phyloP scores from a whole-genome alignment of 768 basidiomycete genomes.

The Leccinum barrowsii region DNA sequence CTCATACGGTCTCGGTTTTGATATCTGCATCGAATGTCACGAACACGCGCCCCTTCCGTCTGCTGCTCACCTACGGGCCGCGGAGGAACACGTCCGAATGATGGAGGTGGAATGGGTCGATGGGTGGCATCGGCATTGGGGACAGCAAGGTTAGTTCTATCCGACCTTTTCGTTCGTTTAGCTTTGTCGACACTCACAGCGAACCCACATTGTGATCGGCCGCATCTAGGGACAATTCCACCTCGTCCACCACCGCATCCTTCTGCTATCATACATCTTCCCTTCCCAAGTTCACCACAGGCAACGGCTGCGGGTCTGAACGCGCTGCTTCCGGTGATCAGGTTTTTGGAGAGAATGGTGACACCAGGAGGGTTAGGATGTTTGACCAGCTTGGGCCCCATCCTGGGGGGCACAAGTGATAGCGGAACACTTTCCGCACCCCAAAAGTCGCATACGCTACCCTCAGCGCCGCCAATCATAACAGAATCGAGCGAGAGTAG shows the following conservation, averaged over 20 bases:
- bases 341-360: conserved; percentile 66
- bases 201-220: background rate
- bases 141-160: conserved; percentile 12
- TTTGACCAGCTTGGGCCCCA: conserved; percentile 6
- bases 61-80: conserved; percentile 60
- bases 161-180: background rate
- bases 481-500: conserved; percentile 13
- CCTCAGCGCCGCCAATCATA: conserved; percentile 19
- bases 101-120: conserved; percentile 69
- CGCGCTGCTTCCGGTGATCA: conserved; percentile 58
- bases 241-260: conserved; percentile 70
- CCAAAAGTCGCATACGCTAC: conserved; percentile 7
- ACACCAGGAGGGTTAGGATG: conserved; percentile 37
- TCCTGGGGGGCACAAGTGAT: background rate
- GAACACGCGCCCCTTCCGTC: conserved; percentile 75
- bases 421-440: conserved; percentile 10
- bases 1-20: conserved; percentile 60
- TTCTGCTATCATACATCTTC: conserved; percentile 66
- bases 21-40: conserved; percentile 87
- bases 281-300: conserved; percentile 68
- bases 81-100: conserved; percentile 68
- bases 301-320: conserved; percentile 52
- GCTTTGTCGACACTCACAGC: conserved; percentile 2
- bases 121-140: conserved; percentile 28
- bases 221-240: conserved; percentile 31